Conservation (phyloP, 2,329 filamentous ascomycete species). For the Lasiodiplodia theobromae region DNA sequence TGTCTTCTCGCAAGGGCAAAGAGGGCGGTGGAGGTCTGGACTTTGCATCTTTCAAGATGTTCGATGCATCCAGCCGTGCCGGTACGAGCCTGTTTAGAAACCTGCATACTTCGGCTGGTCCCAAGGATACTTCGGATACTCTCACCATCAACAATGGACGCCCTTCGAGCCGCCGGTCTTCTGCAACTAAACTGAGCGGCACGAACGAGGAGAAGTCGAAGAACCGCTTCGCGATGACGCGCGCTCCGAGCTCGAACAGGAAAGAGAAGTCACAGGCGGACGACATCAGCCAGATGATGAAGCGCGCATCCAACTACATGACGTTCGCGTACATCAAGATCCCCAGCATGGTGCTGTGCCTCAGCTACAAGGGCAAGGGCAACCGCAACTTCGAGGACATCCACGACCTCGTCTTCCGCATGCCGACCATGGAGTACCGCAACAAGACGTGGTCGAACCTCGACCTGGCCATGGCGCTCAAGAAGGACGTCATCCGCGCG, state of each 20-base stretch:
- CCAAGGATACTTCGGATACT: constrained; percentile 30
- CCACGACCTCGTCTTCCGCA: constrained; percentile 94
- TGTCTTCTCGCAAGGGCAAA: constrained; percentile 15
- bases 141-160: constrained; percentile 35
- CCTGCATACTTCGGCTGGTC: constrained; percentile 41
- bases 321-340: constrained; percentile 95
- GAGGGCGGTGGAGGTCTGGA: constrained; percentile 1
- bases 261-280: constrained; percentile 71
- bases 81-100: constrained; percentile 42
- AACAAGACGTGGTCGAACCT: constrained; percentile 99
- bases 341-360: constrained; percentile 90
- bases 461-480: constrained; percentile 88
- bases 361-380: constrained; percentile 95
- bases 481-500: constrained; percentile 92
- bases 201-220: constrained; percentile 37
- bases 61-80: constrained; percentile 38
- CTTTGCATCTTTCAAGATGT: constrained; percentile 37
- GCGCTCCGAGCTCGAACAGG: constrained; percentile 48
- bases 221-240: constrained; percentile 48
- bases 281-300: constrained; percentile 96
- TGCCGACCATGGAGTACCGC: constrained; percentile 92
- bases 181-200: constrained; percentile 38
- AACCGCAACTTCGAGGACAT: constrained; percentile 96
- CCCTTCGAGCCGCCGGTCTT: constrained; percentile 41
- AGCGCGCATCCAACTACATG: constrained; percentile 95